Percentiles rank a stretch among this genome's conserved stretches.
Conservation (phyloP, 139 green algal species). For the Picochlorum costavermella region DNA sequence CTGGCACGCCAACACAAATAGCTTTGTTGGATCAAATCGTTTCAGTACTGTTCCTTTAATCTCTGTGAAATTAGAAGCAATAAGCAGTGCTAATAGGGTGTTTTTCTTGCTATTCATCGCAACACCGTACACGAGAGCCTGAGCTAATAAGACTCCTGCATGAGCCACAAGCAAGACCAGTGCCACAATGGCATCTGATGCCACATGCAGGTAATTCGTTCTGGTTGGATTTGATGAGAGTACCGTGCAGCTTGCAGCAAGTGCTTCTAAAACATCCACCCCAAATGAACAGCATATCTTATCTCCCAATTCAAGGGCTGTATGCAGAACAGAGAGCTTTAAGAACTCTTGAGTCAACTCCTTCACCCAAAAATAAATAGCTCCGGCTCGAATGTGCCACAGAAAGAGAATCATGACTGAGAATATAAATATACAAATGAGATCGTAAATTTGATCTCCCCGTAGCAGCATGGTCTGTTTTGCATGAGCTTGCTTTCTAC, state of each 20-base stretch:
- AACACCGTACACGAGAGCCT: conserved; percentile 69
- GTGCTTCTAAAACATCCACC: conserved; percentile 68
- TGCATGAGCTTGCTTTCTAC: not conserved
- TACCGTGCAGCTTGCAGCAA: conserved; percentile 64
- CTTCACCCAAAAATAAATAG: conserved; percentile 81
- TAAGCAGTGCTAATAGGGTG: conserved; percentile 72
- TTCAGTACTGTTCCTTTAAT: conserved; percentile 81
- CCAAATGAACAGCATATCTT: conserved; percentile 84
- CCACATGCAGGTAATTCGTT: conserved; percentile 6
- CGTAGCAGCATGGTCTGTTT: conserved; percentile 6
- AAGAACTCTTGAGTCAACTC: conserved; percentile 75
- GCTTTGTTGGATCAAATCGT: conserved; percentile 50
- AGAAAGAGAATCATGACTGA: conserved; percentile 40
- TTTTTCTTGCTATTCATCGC: conserved; percentile 70
- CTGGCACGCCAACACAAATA: conserved; percentile 55
- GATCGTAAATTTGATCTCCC: conserved; percentile 66
- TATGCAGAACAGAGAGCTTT: conserved; percentile 79
- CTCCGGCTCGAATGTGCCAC: conserved; percentile 52
- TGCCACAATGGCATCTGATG: conserved; percentile 16
- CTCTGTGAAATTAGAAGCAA: conserved; percentile 85
- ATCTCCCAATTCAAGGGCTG: conserved; percentile 76
- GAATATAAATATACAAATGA: conserved; percentile 62
- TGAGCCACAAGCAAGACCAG: conserved; percentile 20
- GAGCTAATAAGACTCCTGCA: conserved; percentile 21
- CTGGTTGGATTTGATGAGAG: not conserved